Conservation (phyloP, 2,329 filamentous ascomycete genomes). For the Fusarium sp. region DNA sequence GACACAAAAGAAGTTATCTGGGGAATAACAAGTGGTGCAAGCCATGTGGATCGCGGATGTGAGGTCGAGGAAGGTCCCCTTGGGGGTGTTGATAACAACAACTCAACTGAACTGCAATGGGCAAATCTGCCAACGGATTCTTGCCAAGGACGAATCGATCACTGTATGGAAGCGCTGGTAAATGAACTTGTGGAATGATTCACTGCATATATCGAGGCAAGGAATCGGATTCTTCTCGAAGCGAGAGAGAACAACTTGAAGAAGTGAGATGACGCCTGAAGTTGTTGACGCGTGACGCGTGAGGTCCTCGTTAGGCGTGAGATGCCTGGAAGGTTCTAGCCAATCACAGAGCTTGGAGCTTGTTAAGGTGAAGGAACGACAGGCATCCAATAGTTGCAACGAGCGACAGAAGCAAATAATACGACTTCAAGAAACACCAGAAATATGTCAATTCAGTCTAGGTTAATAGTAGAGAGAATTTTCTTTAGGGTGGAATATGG, state of each 20-base stretch:
- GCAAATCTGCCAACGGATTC: not conserved
- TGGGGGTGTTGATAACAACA: constrained; percentile 7
- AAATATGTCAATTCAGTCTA: not conserved
- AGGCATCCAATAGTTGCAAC: not conserved
- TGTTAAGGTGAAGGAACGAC: not conserved
- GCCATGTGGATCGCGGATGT: constrained; percentile 24
- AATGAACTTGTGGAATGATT: constrained; percentile 20
- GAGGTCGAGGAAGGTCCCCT: constrained; percentile 8
- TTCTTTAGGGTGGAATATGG: not conserved
- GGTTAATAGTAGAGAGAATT: not conserved
- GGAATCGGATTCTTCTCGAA: constrained; percentile 29
- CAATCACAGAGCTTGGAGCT: constrained; percentile 25
- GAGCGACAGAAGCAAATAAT: not conserved
- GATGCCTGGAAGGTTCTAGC: constrained; percentile 16
- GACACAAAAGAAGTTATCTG: constrained; percentile 4
- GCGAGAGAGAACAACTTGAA: constrained; percentile 21
- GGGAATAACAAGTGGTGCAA: constrained; percentile 26
- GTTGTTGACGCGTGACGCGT: constrained; percentile 28
- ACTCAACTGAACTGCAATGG: not conserved
- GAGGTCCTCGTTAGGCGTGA: constrained; percentile 8
- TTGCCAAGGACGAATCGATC: not conserved
- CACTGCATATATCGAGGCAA: constrained; percentile 23
- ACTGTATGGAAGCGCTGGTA: constrained; percentile 5
- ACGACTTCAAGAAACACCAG: not conserved
- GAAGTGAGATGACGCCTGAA: constrained; percentile 28